phyloP scores from a whole-genome alignment of 805 yeast genomes.

The Candida namnaoensis region DNA sequence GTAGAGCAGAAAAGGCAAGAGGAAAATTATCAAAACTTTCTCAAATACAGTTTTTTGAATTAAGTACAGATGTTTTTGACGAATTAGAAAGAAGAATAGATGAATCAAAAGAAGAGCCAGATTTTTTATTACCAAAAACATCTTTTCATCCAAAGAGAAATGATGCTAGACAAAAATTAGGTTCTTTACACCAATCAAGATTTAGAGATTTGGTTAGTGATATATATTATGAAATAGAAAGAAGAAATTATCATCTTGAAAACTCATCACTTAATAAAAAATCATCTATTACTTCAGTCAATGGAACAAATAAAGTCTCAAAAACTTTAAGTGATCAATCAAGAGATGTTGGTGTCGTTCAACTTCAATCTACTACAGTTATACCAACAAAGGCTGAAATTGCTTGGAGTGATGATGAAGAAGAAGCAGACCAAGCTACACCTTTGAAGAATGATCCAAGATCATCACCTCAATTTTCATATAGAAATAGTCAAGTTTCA shows the following conservation, averaged over 20 bases:
- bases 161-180: constrained; percentile 87
- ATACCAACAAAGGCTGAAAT: constrained; percentile 81
- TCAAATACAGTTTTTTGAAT: constrained; percentile 74
- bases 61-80: constrained; percentile 91
- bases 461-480: too few relatives aligned
- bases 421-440: constrained; percentile 24
- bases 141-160: constrained; percentile 89
- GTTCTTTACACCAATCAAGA: constrained; percentile 71
- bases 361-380: constrained; percentile 57
- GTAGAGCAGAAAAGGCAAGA: constrained; percentile 72
- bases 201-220: constrained; percentile 90
- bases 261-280: background rate
- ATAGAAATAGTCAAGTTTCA: too few relatives aligned
- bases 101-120: constrained; percentile 50
- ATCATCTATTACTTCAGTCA: too few relatives aligned
- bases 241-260: constrained; percentile 48
- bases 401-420: constrained; percentile 87
- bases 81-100: constrained; percentile 75
- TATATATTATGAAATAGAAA: constrained; percentile 76
- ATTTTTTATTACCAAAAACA: constrained; percentile 58
- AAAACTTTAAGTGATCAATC: constrained; percentile 1
- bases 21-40: constrained; percentile 79
- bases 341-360: constrained; percentile 17
- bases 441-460: too few relatives aligned
- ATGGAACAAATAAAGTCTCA: background rate